Base-by-base conservation (phyloP, 2,329 filamentous ascomycete genomes). In the Fusarium buxicola region DNA sequence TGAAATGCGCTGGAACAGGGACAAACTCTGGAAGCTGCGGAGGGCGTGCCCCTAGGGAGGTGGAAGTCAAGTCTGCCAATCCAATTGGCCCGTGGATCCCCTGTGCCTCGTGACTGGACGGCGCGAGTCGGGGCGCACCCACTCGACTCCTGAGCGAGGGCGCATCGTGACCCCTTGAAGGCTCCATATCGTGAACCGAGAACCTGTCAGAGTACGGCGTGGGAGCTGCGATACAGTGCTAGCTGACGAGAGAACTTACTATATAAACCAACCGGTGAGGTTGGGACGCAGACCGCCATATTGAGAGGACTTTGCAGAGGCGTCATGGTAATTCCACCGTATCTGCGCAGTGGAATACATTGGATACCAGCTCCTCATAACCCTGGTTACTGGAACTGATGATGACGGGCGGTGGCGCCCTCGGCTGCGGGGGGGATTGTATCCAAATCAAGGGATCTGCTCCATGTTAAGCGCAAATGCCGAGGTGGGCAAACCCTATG, bases 51-150 rank as follows among this genome's bases (percentile, higher is more conserved):
- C 58, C 57, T 62, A 58, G 36, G 31, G 36, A 34, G 50, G 31
- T 24, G 50, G 36, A 43, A 55, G 39, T 39, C 62, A n/a, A 53
- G 53, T 53, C 58, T 31, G 58, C 58, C 65, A 61, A 67, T 71
- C 53, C 61, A 59, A 66, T 68, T 70, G 59, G 58, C 55, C 61
- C 71, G 72, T 74, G 72, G 66, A 67, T 43, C 52, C 57, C 34
- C 9, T 40, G 16, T 34, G 56, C 59, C 62, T 47, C 68, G 60
- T 73, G 71, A 74, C 61, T 74, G 70, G 72, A 27, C 51, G 27
- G 35, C 30, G 31, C 36, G 63, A 60, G 47, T 58, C 63, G 66
- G 24, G 39, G 34, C 43, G 40, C 47, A 63, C 38, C 61, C 61
- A 58, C 62, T 61, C 47, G 32, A 62, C 50, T 47, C 32, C 34